Conservation (phyloP, 148 eudicot genomes). For the Camellia granthamiana region DNA sequence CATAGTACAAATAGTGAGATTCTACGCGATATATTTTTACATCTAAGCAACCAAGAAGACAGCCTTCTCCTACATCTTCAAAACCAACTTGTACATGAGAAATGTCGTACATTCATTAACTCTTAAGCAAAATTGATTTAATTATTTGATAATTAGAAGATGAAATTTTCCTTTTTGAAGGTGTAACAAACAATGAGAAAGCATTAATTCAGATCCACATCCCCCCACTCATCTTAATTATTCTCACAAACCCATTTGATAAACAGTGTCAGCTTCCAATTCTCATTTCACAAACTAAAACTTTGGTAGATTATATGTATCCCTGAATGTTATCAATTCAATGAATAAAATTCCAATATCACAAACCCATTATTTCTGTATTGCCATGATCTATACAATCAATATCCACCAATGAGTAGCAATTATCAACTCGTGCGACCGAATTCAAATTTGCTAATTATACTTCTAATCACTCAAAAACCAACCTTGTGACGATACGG, state of each 20-base stretch:
- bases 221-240: neutral
- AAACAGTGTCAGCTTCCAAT: neutral
- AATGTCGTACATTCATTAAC: neutral
- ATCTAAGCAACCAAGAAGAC: neutral
- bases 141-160: neutral
- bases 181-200: neutral
- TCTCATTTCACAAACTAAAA: neutral
- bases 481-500: slow-evolving; percentile 52
- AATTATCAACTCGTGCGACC: neutral
- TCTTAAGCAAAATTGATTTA: neutral
- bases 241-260: neutral
- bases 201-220: slow-evolving; percentile 7
- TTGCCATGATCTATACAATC: neutral
- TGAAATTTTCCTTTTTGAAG: neutral
- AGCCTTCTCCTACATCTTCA: neutral
- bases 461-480: neutral
- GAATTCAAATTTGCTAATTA: neutral
- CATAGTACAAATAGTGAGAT: neutral
- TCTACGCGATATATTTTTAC: neutral
- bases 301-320: neutral
- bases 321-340: neutral
- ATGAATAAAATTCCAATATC: neutral
- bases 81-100: too few relatives aligned
- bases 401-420: neutral
- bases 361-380: neutral